Conservation (phyloP, 371 early-diverging fungal species). For the Syncephalastrum sp. region DNA sequence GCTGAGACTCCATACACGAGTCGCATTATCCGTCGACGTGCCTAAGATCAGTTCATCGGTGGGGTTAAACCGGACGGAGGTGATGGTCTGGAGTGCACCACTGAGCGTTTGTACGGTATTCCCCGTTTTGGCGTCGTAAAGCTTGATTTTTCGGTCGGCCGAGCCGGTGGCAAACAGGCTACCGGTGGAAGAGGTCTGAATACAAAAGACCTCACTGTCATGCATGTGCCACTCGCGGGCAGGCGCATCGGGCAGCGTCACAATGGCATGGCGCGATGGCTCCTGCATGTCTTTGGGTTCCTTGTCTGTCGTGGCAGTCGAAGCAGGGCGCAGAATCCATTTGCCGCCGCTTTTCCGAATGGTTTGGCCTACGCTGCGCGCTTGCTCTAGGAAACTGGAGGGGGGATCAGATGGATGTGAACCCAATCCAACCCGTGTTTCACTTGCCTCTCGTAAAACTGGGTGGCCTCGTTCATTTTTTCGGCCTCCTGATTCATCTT, state of each 20-base stretch:
- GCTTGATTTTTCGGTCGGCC: conserved; percentile 82
- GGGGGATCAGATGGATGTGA: too few species aligned
- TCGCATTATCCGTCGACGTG: conserved; percentile 88
- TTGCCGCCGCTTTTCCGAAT: conserved; percentile 20
- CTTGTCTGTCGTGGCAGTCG: not conserved
- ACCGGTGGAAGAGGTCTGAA: conserved; percentile 76
- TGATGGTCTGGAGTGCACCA: conserved; percentile 85
- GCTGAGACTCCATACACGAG: conserved; percentile 81
- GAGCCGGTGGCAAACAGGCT: conserved; percentile 83
- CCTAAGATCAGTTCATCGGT: conserved; percentile 80
- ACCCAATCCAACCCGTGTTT: too few species aligned
- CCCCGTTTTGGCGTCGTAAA: conserved; percentile 82
- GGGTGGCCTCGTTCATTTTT: conserved; percentile 91
- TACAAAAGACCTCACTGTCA: conserved; percentile 81
- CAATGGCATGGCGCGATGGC: not conserved
- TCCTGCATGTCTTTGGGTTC: not conserved
- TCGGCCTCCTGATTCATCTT: conserved; percentile 93
- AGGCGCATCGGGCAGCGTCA: too few species aligned
- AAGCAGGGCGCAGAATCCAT: conserved; percentile 14
- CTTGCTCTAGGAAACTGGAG: conserved; percentile 29
- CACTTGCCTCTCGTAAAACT: conserved; percentile 73
- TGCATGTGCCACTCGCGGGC: conserved; percentile 25
- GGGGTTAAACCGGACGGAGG: conserved; percentile 79
- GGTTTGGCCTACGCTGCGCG: conserved; percentile 20
- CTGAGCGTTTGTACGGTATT: conserved; percentile 50